Percentiles rank a stretch among this genome's conserved stretches.
Evolutionary conservation across 495 filamentous ascomycete genomes (phyloP).

Genomic region (Terfezia boudieri): DNA sequence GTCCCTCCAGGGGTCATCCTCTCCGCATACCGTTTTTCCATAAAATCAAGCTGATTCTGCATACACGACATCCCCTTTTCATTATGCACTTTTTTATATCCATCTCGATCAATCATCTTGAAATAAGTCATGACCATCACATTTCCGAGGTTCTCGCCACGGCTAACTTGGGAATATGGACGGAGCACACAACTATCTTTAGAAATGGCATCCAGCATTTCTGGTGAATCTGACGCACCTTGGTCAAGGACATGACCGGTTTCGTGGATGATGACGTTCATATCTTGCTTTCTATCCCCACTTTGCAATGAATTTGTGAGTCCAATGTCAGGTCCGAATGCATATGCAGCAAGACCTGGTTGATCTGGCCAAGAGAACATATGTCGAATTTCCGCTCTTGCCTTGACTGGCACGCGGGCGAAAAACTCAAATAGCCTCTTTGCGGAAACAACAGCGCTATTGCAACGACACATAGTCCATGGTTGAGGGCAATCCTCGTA

Average conservation of each 20-base stretch:
- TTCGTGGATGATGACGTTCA: neutral
- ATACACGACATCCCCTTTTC: neutral
- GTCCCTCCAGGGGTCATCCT: neutral
- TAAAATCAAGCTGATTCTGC: neutral
- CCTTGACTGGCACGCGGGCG: neutral
- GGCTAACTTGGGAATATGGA: neutral
- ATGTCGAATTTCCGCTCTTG: neutral
- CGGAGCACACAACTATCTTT: neutral
- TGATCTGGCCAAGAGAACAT: neutral
- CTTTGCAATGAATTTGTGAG: neutral
- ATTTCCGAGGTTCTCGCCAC: neutral
- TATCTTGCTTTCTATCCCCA: neutral
- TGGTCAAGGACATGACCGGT: neutral
- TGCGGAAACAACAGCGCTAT: neutral
- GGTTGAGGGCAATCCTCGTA: neutral
- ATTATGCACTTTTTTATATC: neutral
- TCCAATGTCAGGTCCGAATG: neutral
- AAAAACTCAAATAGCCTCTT: neutral
- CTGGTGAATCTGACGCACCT: neutral
- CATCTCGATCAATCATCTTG: neutral
- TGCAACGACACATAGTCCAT: neutral
- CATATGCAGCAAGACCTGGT: neutral
- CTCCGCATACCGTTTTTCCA: neutral
- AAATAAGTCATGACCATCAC: neutral
- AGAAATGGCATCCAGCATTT: neutral